phyloP scores from a whole-genome alignment of 345 rosid genomes.

The Eucalyptus pauciflora region DNA sequence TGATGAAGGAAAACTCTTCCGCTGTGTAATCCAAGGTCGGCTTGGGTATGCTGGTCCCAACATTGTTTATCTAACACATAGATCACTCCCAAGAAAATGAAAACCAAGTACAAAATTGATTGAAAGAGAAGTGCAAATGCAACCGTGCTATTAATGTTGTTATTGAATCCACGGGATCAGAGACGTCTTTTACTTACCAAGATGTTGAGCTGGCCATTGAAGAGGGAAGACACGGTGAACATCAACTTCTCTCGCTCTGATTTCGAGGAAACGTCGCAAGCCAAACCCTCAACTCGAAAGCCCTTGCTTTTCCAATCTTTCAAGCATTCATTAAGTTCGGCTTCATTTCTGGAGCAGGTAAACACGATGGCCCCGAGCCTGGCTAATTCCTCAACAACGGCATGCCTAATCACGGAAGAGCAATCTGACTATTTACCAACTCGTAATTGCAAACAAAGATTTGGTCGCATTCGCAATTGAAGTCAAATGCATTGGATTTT shows the following conservation, averaged over 20 bases:
- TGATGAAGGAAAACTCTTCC: conserved; percentile 15
- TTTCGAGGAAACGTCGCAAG: conserved; percentile 25
- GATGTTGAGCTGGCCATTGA: conserved; percentile 43
- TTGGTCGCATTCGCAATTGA: neutral
- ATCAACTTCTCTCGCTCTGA: conserved; percentile 33
- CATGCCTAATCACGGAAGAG: conserved; percentile 19
- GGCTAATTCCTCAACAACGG: conserved; percentile 34
- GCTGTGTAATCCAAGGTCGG: conserved; percentile 19
- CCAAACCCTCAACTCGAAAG: conserved; percentile 19
- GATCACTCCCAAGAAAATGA: neutral
- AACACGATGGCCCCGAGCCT: conserved; percentile 39
- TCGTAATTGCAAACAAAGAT: neutral
- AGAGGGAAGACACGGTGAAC: conserved; percentile 22
- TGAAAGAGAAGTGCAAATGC: neutral
- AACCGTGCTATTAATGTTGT: neutral
- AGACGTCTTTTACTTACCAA: conserved; percentile 19
- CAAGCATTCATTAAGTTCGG: conserved; percentile 34
- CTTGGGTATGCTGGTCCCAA: conserved; percentile 18
- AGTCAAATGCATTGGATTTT: neutral
- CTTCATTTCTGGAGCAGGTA: conserved; percentile 53
- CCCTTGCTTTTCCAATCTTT: conserved; percentile 17
- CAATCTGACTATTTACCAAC: neutral
- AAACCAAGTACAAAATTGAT: neutral
- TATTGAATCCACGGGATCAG: neutral
- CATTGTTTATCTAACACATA: conserved; percentile 29